Evolutionary conservation across 345 rosid species (phyloP).

Genomic region (Eucalyptus camaldulensis): DNA sequence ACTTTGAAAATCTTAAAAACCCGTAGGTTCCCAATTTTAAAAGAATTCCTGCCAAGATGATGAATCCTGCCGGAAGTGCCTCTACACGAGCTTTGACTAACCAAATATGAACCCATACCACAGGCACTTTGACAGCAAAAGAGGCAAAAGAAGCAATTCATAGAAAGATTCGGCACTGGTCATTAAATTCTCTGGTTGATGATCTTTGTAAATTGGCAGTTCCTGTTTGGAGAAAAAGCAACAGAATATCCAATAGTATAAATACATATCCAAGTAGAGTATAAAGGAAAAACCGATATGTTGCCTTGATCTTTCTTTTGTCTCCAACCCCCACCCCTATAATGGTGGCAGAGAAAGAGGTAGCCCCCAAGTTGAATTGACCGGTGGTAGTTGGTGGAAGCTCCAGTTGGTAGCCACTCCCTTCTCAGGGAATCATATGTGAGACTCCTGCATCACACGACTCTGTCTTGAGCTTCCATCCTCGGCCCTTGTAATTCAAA

Average conservation of each 20-base stretch:
- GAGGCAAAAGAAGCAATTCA: conserved; percentile 3
- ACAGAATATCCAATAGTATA: not conserved
- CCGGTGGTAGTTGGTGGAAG: not conserved
- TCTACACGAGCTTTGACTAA: conserved; percentile 1
- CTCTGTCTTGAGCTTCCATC: not conserved
- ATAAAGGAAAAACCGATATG: not conserved
- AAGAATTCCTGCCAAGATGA: conserved; percentile 3
- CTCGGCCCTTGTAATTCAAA: not conserved
- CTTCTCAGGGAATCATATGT: not conserved
- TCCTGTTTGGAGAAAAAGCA: not conserved
- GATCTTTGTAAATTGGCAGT: not conserved
- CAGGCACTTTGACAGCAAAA: not conserved
- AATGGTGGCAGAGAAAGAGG: conserved; percentile 1
- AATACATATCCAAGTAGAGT: not conserved
- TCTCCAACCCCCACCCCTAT: not conserved
- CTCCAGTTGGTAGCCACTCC: not conserved
- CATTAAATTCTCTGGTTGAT: not conserved
- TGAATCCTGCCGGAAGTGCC: not conserved
- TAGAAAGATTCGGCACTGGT: not conserved
- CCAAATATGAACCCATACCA: not conserved
- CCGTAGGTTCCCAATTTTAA: not conserved
- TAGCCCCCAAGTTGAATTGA: conserved; percentile 5
- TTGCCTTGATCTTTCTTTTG: not conserved
- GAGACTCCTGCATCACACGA: not conserved
- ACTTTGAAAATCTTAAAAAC: not conserved